Base-by-base conservation (phyloP, 1,139 yeast species). In the Pichia sp. region DNA sequence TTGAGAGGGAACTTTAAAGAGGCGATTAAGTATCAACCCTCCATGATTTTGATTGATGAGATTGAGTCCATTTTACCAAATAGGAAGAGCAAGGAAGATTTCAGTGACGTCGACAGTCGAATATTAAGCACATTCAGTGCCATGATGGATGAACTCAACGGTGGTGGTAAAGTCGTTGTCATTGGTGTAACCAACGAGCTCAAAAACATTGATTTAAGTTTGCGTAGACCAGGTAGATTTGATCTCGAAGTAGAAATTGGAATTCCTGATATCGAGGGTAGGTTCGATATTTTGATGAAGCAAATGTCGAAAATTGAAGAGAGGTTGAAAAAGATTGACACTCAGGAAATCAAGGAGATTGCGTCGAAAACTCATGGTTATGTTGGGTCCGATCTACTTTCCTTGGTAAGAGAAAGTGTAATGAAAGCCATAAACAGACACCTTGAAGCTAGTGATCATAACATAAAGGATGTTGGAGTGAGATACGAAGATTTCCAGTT, bases 141-240 rank as follows among this genome's bases (percentile, higher is more conserved):
- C 0, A 76, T 90, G 69, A 85, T 93, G 95, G 99, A 93, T 68
- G 92, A 95, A 1, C 80, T 90, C 79, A 87, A 86, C 16, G 84
- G 69, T 3, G 58, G 60, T 1, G 53, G 56, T 11, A 63, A 60
- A n/a, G 44, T 57, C 29, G 95, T 90, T 1, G 78, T 81, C n/a
- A 59, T 67, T 44, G 69, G 68, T 40, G 70, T 68, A 1, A 83
- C 89, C 0, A 90, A 90, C 64, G 74, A 96, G 58, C 90, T 95
- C 4, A 87, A 87, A 65, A 70, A 85, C 23, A 81, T 92, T 11
- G 97, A 92, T 66, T 85, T 93, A 0, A 95, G 96, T 1, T 75
- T 92, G 54, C 78, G 98, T 70, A 77, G 97, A 68, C 97, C 97
- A 26, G 98, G 98, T 0, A 75, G 97, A 61, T 88, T 92, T 67